Percentiles rank a stretch among this genome's conserved stretches.
Conservation (phyloP, 495 filamentous ascomycete genomes). For the Neurospora sp. region DNA sequence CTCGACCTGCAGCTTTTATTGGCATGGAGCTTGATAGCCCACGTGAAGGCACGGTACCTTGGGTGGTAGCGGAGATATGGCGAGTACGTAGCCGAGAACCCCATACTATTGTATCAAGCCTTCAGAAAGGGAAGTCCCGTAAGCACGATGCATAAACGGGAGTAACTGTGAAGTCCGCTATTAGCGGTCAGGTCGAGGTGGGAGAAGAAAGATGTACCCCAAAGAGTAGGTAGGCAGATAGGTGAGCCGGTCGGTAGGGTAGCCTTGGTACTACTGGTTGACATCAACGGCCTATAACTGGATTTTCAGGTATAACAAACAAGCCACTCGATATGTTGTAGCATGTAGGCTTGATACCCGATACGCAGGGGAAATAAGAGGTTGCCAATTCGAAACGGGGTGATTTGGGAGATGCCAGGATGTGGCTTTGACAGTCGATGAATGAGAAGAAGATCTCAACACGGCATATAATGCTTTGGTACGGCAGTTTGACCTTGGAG, state of each 20-base stretch:
- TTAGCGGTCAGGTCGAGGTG: background rate
- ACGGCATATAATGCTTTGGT: slow-evolving; percentile 12
- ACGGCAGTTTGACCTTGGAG: slow-evolving; percentile 8
- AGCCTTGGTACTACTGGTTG: background rate
- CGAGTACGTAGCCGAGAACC: background rate
- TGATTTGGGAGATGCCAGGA: background rate
- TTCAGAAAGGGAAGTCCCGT: background rate
- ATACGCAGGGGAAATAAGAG: background rate
- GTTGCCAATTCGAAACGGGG: background rate
- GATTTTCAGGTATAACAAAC: background rate
- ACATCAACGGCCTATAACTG: background rate
- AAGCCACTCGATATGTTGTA: background rate
- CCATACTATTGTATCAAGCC: background rate
- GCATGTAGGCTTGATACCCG: background rate
- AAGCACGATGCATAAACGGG: background rate
- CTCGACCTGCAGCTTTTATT: background rate
- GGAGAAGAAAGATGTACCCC: background rate
- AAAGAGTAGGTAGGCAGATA: background rate
- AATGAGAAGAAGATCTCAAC: slow-evolving; percentile 11
- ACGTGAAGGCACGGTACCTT: background rate
- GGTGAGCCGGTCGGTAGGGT: background rate
- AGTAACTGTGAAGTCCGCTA: background rate
- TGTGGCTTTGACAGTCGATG: slow-evolving; percentile 5
- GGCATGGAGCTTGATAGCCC: background rate
- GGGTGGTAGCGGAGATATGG: background rate